A percentile compares a stretch with the other conserved stretches of the same genome.
Conservation (phyloP, 768 basidiomycete genomes). For the Mycena leptocephala region DNA sequence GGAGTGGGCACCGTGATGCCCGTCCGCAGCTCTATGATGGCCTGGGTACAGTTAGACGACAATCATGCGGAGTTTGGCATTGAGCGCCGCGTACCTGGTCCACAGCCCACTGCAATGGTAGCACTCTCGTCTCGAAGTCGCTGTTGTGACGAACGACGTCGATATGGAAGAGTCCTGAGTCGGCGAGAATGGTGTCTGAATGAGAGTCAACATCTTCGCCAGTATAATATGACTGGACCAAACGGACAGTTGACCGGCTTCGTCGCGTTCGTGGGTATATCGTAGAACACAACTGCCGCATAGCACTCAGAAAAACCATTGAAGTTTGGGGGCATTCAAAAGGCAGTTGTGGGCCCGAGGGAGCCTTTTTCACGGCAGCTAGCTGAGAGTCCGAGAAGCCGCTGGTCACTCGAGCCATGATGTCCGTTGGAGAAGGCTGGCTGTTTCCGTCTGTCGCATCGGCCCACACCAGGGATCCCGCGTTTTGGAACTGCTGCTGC, state of each 20-base stretch:
- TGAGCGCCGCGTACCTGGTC: conserved; percentile 75
- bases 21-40: conserved; percentile 80
- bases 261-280: conserved; percentile 61
- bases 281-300: conserved; percentile 75
- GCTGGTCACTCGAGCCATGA: conserved; percentile 74
- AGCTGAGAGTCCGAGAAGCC: conserved; percentile 67
- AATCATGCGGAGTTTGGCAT: background rate
- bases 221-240: too few relatives aligned
- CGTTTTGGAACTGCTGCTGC: conserved; percentile 66
- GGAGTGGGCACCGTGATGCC: conserved; percentile 72
- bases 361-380: conserved; percentile 64
- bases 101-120: conserved; percentile 86
- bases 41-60: conserved; percentile 55
- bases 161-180: conserved; percentile 75
- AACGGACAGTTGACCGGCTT: conserved; percentile 71
- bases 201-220: too few relatives aligned
- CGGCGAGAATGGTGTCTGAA: conserved; percentile 81
- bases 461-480: conserved; percentile 74
- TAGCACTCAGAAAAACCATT: conserved; percentile 80
- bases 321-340: conserved; percentile 82
- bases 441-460: conserved; percentile 75
- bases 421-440: conserved; percentile 67
- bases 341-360: conserved; percentile 65
- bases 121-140: conserved; percentile 76
- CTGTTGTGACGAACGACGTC: conserved; percentile 78